Evolutionary conservation across 2,329 filamentous ascomycete species (phyloP).

Genomic region (Fusarium concolor): DNA sequence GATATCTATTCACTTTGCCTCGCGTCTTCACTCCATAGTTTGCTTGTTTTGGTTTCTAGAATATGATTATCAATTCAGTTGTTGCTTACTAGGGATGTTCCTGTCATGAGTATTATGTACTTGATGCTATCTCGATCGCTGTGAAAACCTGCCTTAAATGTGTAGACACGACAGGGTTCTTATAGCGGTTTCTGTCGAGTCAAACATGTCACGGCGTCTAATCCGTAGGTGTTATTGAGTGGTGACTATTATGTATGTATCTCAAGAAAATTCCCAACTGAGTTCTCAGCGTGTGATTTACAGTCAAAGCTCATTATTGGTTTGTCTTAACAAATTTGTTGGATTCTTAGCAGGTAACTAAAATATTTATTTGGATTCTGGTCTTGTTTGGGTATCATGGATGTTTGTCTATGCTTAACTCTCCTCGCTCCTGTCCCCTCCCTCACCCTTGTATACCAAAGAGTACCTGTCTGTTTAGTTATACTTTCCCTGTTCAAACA

Average conservation of each 20-base stretch:
- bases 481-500: conserved; percentile 78
- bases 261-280: no score
- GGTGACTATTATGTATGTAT: no score
- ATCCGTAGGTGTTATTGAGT: no score
- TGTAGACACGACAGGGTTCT: background rate
- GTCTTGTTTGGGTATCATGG: conserved; percentile 7
- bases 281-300: no score
- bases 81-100: no score
- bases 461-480: conserved; percentile 1
- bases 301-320: background rate
- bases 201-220: no score
- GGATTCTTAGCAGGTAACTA: no score
- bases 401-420: background rate
- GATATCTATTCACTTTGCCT: background rate
- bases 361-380: background rate
- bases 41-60: background rate
- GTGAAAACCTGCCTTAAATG: background rate
- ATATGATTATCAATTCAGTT: background rate
- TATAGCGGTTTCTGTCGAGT: background rate
- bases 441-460: no score
- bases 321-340: no score
- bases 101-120: background rate
- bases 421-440: background rate
- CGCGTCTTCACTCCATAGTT: background rate
- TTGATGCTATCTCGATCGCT: background rate